Evolutionary conservation across 129 eudicot species (phyloP), one percentile per base, ranked within the genome.

Genomic region (Logfia minima): DNA sequence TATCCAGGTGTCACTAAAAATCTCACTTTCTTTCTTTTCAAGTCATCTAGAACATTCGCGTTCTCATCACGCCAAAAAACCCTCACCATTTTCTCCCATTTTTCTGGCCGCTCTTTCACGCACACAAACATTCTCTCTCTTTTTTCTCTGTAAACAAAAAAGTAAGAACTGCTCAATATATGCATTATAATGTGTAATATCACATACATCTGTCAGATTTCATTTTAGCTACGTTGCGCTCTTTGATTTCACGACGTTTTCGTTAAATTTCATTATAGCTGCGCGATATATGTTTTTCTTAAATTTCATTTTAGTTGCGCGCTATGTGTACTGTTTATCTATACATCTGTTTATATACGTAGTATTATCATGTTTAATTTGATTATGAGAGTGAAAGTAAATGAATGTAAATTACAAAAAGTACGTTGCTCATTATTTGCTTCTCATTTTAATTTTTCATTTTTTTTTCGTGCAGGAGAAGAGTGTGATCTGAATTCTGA

Each of bases 31-130:
- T 45, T 45, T 45, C 18, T 45, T 3, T 58, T 28, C 63, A 58
- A 58, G 63, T 19, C 63, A 6, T 58, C 63, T 58, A 58, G 63
- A 58, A 58, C 26, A 58, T 58, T 58, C 63, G 63, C 63, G 63
- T 58, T 58, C 8, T 19, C 62, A 55, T 55, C 22, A 19, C 63
- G 22, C 63, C 26, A 6, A 58, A 7, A 58, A 18, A 16, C 28
- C 24, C 63, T 58, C 63, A 0, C 11, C 63, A n/a, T 58, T 58
- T 19, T 22, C 63, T 58, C 63, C 63, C 63, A 58, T 21, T 58
- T 58, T n/a, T 19, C 24, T 2, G 63, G 63, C 53, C 53, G 18
- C 18, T 45, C 18, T 45, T 45, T 45, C 53, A 45, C 18, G 53
- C 18, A 45, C 53, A 13, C 53, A 13, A 45, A 17, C 62, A 4